Conservation (phyloP, 805 yeast species). For the Saccharomyces jurei region DNA sequence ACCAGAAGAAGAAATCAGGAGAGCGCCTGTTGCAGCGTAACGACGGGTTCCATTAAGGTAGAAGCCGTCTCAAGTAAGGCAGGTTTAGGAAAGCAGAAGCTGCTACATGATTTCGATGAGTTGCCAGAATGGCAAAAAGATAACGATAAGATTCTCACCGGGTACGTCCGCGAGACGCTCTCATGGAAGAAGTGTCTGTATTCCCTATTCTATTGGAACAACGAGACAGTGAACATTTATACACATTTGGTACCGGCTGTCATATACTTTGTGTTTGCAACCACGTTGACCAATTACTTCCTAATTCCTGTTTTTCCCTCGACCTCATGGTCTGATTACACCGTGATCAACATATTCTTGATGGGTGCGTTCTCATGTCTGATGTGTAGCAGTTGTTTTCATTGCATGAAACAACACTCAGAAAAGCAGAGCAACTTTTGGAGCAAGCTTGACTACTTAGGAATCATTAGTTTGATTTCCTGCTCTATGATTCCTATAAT, state of each 20-base stretch:
- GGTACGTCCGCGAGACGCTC: conserved; percentile 53
- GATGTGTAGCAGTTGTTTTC: conserved; percentile 58
- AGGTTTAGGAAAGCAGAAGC: neutral
- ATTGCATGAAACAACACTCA: conserved; percentile 61
- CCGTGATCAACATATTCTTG: conserved; percentile 46
- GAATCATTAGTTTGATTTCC: conserved; percentile 61
- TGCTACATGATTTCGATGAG: conserved; percentile 39
- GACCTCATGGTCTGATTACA: conserved; percentile 37
- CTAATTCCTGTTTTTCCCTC: conserved; percentile 29
- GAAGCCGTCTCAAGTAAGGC: neutral
- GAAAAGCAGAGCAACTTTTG: conserved; percentile 45
- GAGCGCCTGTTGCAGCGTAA: neutral
- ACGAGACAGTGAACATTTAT: conserved; percentile 67
- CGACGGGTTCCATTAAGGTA: neutral
- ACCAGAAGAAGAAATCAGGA: neutral
- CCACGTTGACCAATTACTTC: conserved; percentile 24
- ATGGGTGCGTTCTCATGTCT: conserved; percentile 53
- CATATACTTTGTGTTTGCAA: conserved; percentile 20
- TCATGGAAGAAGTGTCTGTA: conserved; percentile 40
- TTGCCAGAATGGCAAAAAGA: conserved; percentile 69
- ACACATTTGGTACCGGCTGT: conserved; percentile 47
- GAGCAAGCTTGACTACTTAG: conserved; percentile 67
- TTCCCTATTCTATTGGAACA: conserved; percentile 51
- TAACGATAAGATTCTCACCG: conserved; percentile 55
- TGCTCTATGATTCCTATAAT: conserved; percentile 50